A percentile compares a stretch with the other conserved stretches of the same genome.
phyloP scores from a whole-genome alignment of 2,329 filamentous ascomycete genomes.

The Stagonosporopsis chrysanthemi region DNA sequence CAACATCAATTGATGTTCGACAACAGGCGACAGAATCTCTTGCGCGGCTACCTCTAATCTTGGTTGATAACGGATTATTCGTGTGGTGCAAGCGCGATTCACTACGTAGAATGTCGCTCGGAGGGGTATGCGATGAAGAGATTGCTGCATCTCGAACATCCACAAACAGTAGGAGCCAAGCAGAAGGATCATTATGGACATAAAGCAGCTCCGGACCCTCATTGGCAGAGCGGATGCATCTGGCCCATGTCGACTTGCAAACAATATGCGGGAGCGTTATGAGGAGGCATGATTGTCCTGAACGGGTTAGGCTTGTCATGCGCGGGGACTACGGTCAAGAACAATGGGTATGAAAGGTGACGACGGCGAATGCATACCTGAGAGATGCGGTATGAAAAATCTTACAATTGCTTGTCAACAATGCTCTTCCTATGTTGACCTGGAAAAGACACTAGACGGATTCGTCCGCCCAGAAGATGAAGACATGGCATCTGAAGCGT shows the following conservation, averaged over 20 bases:
- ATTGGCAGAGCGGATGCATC: slow-evolving; percentile 32
- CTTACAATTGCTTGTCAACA: slow-evolving; percentile 15
- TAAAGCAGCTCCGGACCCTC: background rate
- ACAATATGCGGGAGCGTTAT: slow-evolving; percentile 41
- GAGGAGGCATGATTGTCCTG: slow-evolving; percentile 30
- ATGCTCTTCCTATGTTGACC: slow-evolving; percentile 17
- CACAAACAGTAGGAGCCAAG: slow-evolving; percentile 9
- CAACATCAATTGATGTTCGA: slow-evolving; percentile 30
- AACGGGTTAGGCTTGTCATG: slow-evolving; percentile 28
- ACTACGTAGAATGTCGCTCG: no score
- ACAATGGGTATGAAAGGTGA: slow-evolving; percentile 29
- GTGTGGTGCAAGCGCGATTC: background rate
- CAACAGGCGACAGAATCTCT: slow-evolving; percentile 26
- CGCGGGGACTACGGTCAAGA: slow-evolving; percentile 22
- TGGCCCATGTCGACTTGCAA: slow-evolving; percentile 35
- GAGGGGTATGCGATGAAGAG: background rate
- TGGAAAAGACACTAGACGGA: slow-evolving; percentile 5
- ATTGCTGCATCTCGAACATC: background rate
- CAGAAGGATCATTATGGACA: slow-evolving; percentile 6
- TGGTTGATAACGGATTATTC: no score
- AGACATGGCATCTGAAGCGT: slow-evolving; percentile 28
- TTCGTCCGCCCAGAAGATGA: slow-evolving; percentile 24
- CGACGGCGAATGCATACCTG: slow-evolving; percentile 25
- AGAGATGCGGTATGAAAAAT: slow-evolving; percentile 23
- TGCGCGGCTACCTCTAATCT: slow-evolving; percentile 9